A percentile compares a stretch with the other conserved stretches of the same genome.
These are phyloP conservation scores for Debaryomyces fabryi DNA, from an alignment of 1,139 yeast genomes.

Conservation along the genomic window DNA sequence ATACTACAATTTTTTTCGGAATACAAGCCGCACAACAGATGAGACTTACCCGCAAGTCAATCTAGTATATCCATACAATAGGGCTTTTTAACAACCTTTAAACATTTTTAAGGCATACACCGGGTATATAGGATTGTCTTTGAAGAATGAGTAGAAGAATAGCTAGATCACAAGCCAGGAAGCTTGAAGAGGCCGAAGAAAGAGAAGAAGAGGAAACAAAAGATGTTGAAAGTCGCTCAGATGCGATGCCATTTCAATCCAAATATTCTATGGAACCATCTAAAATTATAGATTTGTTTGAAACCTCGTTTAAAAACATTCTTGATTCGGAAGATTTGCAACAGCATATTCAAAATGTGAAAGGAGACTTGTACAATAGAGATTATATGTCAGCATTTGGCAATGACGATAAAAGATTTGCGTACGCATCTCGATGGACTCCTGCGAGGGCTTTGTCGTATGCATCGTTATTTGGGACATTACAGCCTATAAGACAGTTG, in stretches of 20 bases:
- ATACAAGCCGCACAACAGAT: constrained; percentile 9
- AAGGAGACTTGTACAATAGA: constrained; percentile 67
- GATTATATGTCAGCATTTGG: constrained; percentile 73
- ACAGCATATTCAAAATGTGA: constrained; percentile 64
- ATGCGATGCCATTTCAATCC: constrained; percentile 35
- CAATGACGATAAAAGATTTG: constrained; percentile 63
- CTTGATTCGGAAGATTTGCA: constrained; percentile 47
- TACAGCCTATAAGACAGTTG: constrained; percentile 43
- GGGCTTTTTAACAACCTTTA: constrained; percentile 3
- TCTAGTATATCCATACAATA: background rate
- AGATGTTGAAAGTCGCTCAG: constrained; percentile 18
- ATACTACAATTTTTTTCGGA: background rate
- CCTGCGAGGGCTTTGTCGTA: constrained; percentile 81
- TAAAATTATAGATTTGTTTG: constrained; percentile 53
- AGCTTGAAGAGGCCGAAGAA: constrained; percentile 8
- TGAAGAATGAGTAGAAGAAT: constrained; percentile 25
- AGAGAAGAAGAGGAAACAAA: constrained; percentile 8
- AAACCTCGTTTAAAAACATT: constrained; percentile 46
- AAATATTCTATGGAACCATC: constrained; percentile 32
- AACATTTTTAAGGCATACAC: background rate
- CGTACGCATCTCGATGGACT: constrained; percentile 84
- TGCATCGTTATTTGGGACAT: constrained; percentile 60
- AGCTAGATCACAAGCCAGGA: constrained; percentile 21
- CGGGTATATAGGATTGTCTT: background rate
- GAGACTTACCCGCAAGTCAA: constrained; percentile 22